These are phyloP conservation scores for Crucibulum parvulum DNA, from an alignment of 1,284 basidiomycete genomes.

Conservation along the genomic window DNA sequence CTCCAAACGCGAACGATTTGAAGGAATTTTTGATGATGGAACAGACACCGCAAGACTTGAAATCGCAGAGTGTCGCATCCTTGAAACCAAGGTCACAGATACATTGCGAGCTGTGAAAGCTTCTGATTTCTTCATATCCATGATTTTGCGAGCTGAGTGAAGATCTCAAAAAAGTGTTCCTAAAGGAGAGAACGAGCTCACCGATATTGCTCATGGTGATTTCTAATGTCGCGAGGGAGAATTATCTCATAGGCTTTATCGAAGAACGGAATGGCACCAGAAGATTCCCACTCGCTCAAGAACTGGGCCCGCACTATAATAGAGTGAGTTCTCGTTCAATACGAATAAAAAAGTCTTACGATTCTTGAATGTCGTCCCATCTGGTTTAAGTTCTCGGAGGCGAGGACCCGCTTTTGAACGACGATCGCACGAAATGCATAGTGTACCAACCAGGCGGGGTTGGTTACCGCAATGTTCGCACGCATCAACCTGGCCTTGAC, in stretches of 20 bases:
- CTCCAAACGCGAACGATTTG: conserved; percentile 59
- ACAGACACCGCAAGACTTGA: conserved; percentile 69
- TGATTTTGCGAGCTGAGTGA: conserved; percentile 26
- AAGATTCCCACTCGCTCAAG: conserved; percentile 54
- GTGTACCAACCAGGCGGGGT: conserved; percentile 47
- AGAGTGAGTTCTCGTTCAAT: conserved; percentile 17
- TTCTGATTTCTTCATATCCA: conserved; percentile 49
- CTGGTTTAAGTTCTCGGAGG: conserved; percentile 46
- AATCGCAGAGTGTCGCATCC: conserved; percentile 53
- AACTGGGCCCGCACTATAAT: conserved; percentile 50
- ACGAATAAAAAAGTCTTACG: conserved; percentile 33
- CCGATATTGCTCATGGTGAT: conserved; percentile 54
- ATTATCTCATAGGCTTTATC: conserved; percentile 61
- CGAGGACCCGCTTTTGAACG: conserved; percentile 39
- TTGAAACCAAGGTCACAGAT: conserved; percentile 69
- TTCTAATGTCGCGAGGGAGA: conserved; percentile 44
- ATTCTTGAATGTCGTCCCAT: conserved; percentile 46
- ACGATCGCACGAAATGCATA: conserved; percentile 53
- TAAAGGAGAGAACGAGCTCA: conserved; percentile 24
- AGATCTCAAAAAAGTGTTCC: not conserved
- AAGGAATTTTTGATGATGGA: conserved; percentile 61
- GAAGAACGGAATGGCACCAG: conserved; percentile 43
- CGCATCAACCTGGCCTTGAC: conserved; percentile 47
- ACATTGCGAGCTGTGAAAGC: conserved; percentile 66
- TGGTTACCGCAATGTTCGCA: conserved; percentile 54